Evolutionary conservation across 2,329 filamentous ascomycete genomes (phyloP).

Genomic region (Pyrenophora teres): DNA sequence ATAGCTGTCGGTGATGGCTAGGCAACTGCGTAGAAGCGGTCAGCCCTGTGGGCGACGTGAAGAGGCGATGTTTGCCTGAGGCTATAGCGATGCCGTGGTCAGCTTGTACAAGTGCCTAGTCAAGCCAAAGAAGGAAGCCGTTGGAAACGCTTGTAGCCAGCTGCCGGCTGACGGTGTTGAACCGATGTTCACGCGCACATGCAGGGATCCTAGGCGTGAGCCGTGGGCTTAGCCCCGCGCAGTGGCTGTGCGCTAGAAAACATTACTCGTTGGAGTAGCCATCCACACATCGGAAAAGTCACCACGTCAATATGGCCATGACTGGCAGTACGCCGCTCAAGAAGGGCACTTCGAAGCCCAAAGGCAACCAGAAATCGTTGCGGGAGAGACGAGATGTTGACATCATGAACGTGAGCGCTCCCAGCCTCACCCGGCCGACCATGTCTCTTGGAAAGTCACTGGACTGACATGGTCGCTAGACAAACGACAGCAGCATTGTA

Average conservation of each 20-base stretch:
- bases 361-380: constrained; percentile 23
- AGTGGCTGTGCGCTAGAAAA: constrained; percentile 29
- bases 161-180: constrained; percentile 11
- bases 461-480: constrained; percentile 55
- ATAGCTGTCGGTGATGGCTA: constrained; percentile 11
- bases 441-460: background rate
- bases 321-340: constrained; percentile 17
- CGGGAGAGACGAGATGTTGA: constrained; percentile 55
- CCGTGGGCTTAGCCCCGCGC: constrained; percentile 25
- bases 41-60: constrained; percentile 18
- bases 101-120: constrained; percentile 16
- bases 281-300: constrained; percentile 1
- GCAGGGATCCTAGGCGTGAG: constrained; percentile 20
- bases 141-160: constrained; percentile 3
- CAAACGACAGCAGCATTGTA: constrained; percentile 88
- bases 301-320: constrained; percentile 15
- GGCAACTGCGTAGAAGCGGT: constrained; percentile 18
- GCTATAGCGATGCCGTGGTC: constrained; percentile 7
- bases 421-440: background rate
- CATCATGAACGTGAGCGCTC: constrained; percentile 59
- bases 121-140: background rate
- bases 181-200: constrained; percentile 12
- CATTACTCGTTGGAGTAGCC: constrained; percentile 13
- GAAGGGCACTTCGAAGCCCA: constrained; percentile 15
- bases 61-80: constrained; percentile 2